Conservation (phyloP, 257 asterid species). For the Ligustrum vulgare region DNA sequence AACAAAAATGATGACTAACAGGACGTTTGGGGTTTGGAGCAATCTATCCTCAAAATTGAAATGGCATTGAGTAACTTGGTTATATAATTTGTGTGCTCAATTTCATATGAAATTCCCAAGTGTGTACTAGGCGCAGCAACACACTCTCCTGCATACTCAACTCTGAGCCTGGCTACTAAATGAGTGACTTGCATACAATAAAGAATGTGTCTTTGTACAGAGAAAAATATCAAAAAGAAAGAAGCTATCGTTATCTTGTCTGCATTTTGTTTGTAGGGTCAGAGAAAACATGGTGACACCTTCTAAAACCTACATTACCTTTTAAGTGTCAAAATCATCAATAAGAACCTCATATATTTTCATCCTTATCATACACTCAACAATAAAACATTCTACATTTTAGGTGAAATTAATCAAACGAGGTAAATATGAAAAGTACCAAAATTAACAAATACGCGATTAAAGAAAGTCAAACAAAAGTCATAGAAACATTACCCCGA, state of each 20-base stretch:
- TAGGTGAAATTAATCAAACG: background rate
- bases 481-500: conserved; percentile 38
- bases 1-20: background rate
- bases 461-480: background rate
- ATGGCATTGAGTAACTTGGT: too few species aligned
- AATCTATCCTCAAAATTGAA: background rate
- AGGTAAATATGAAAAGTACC: background rate
- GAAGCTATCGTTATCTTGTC: background rate
- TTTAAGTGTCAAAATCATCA: background rate
- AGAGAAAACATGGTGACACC: background rate
- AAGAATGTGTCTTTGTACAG: background rate
- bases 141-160: background rate
- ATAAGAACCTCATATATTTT: background rate
- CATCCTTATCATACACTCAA: background rate
- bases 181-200: background rate
- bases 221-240: background rate
- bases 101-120: background rate
- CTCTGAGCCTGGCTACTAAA: background rate
- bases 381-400: background rate
- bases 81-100: too few species aligned
- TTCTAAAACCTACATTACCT: background rate
- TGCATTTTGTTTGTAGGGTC: background rate
- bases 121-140: background rate
- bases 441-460: conserved; percentile 1
- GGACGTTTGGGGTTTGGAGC: background rate